A percentile compares a stretch with the other conserved stretches of the same genome.
phyloP scores from a whole-genome alignment of 2,329 filamentous ascomycete species.

The Aspergillus arachidicola region DNA sequence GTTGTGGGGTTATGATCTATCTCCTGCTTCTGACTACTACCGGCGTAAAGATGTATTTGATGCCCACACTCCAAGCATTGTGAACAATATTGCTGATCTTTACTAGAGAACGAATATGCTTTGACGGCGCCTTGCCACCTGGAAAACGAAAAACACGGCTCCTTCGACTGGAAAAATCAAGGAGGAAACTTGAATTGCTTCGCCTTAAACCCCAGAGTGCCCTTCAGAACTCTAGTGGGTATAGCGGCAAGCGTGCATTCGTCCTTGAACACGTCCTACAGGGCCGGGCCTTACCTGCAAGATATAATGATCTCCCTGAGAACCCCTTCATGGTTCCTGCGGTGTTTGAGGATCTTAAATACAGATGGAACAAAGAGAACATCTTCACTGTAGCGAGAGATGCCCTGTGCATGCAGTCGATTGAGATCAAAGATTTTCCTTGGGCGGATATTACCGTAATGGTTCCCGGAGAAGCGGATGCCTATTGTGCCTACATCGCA shows the following conservation, averaged over 20 bases:
- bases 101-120: conserved; percentile 70
- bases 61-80: conserved; percentile 27
- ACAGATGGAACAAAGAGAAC: conserved; percentile 39
- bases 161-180: conserved; percentile 60
- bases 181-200: conserved; percentile 58
- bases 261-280: conserved; percentile 30
- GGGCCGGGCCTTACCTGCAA: conserved; percentile 26
- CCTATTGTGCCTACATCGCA: conserved; percentile 71
- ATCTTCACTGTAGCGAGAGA: conserved; percentile 24
- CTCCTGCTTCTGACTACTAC: conserved; percentile 60
- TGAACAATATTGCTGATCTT: conserved; percentile 11
- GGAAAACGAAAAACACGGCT: conserved; percentile 66
- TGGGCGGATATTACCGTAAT: conserved; percentile 53
- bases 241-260: conserved; percentile 8
- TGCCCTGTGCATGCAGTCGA: conserved; percentile 31
- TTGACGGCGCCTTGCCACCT: conserved; percentile 78
- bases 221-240: conserved; percentile 22
- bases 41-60: conserved; percentile 71
- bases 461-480: conserved; percentile 83
- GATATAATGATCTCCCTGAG: conserved; percentile 48
- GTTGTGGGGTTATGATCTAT: conserved; percentile 61
- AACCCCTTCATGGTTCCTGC: conserved; percentile 76
- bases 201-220: conserved; percentile 41
- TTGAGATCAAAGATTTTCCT: conserved; percentile 22
- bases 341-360: conserved; percentile 69